Conservation (phyloP, 768 basidiomycete genomes). For the Auriculariales sp. region DNA sequence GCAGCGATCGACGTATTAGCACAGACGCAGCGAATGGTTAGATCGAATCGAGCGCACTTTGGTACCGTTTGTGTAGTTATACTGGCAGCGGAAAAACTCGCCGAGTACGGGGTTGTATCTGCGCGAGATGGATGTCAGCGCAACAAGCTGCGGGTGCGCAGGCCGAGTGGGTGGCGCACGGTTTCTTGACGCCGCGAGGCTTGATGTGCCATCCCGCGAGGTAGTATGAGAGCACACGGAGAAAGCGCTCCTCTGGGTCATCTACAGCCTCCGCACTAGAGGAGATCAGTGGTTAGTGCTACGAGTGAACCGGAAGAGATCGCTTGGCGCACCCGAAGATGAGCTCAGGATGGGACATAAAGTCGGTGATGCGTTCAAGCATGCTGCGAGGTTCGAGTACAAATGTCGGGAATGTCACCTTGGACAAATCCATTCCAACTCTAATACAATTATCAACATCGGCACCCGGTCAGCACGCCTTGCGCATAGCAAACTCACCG, state of each 20-base stretch:
- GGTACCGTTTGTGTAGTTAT: conserved; percentile 80
- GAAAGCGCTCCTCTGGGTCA: conserved; percentile 81
- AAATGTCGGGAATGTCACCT: conserved; percentile 88
- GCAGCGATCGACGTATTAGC: conserved; percentile 10
- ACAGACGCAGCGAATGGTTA: background rate
- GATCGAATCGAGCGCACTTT: background rate
- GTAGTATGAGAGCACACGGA: conserved; percentile 85
- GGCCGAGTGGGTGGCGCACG: conserved; percentile 36
- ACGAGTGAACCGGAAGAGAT: background rate
- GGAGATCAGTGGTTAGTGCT: background rate
- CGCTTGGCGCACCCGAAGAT: conserved; percentile 65
- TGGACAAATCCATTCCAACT: conserved; percentile 92
- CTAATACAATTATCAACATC: no score
- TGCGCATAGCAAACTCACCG: conserved; percentile 26
- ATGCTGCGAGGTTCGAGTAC: conserved; percentile 95
- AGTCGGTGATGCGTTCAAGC: conserved; percentile 97
- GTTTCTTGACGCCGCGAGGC: conserved; percentile 98
- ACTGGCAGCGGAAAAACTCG: conserved; percentile 94
- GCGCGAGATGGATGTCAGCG: conserved; percentile 2
- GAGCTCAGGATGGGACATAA: conserved; percentile 97
- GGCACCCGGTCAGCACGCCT: background rate
- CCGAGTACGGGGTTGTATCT: conserved; percentile 96
- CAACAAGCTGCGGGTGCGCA: conserved; percentile 3
- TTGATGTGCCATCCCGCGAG: conserved; percentile 99
- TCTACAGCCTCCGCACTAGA: conserved; percentile 62